Percentiles rank a stretch among this genome's conserved stretches.
Evolutionary conservation across 2,329 filamentous ascomycete genomes (phyloP).

Genomic region (Aspergillus sp.): DNA sequence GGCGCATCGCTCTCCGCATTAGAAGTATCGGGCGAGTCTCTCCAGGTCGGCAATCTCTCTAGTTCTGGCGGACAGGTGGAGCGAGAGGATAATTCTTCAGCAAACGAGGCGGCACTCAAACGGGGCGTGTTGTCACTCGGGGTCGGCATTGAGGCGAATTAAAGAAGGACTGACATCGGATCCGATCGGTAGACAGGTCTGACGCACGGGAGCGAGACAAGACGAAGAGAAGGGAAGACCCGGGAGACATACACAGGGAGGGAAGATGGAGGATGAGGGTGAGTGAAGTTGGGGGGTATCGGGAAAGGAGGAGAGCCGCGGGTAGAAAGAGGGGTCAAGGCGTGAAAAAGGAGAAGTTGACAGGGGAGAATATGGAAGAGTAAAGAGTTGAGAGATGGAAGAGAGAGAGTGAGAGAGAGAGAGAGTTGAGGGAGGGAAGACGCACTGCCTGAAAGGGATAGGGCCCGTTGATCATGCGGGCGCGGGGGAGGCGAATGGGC

Average conservation of each 20-base stretch:
- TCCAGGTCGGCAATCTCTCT: slow-evolving; percentile 32
- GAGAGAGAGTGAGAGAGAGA: slow-evolving; percentile 7
- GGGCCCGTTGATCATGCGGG: slow-evolving; percentile 35
- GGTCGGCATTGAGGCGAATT: slow-evolving; percentile 50
- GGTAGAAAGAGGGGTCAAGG: background rate
- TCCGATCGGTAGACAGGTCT: slow-evolving; percentile 13
- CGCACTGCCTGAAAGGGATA: slow-evolving; percentile 22
- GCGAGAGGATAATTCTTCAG: slow-evolving; percentile 43
- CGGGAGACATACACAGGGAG: slow-evolving; percentile 2
- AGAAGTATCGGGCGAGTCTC: slow-evolving; percentile 28
- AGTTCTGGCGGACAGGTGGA: slow-evolving; percentile 51
- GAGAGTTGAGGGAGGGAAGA: slow-evolving; percentile 12
- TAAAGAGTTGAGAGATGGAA: background rate
- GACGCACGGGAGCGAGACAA: background rate
- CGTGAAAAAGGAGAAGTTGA: slow-evolving; percentile 5
- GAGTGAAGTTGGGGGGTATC: background rate
- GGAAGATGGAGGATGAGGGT: slow-evolving; percentile 5
- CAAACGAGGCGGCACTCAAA: slow-evolving; percentile 42
- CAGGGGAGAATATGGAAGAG: background rate
- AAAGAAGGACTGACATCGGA: slow-evolving; percentile 36
- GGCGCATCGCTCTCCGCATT: slow-evolving; percentile 22
- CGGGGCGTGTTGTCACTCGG: slow-evolving; percentile 44
- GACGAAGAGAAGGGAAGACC: slow-evolving; percentile 22
- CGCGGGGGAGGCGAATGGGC: slow-evolving; percentile 32
- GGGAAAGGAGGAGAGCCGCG: background rate